phyloP scores from a whole-genome alignment of 352 stramenopile species.

The Lagenidium sp. region DNA sequence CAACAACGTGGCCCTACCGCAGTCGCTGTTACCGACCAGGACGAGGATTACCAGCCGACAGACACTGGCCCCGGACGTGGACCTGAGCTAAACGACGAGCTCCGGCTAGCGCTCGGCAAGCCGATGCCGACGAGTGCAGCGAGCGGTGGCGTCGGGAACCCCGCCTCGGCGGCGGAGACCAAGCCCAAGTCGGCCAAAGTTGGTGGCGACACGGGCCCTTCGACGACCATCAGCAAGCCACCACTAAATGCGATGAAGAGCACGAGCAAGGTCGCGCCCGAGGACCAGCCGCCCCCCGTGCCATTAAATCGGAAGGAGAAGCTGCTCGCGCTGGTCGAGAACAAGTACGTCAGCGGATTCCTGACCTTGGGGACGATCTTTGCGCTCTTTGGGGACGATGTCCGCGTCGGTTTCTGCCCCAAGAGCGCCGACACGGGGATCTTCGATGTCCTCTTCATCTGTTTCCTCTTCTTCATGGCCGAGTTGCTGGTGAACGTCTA shows the following conservation, averaged over 20 bases:
- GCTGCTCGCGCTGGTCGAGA: constrained; percentile 47
- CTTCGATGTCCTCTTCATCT: constrained; percentile 76
- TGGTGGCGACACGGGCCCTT: constrained; percentile 16
- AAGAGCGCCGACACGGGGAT: constrained; percentile 53
- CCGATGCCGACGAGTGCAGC: constrained; percentile 20
- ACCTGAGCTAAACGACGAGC: background rate
- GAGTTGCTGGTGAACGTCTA: constrained; percentile 68
- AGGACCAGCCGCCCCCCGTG: constrained; percentile 27
- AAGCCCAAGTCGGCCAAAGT: background rate
- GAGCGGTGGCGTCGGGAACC: background rate
- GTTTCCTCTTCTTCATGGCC: constrained; percentile 65
- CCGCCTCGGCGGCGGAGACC: constrained; percentile 8
- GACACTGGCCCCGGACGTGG: background rate
- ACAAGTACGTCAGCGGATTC: constrained; percentile 56
- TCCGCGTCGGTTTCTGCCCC: constrained; percentile 56
- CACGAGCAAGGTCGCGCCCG: constrained; percentile 59
- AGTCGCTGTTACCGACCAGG: constrained; percentile 18
- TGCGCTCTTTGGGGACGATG: constrained; percentile 82
- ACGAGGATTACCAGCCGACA: constrained; percentile 9
- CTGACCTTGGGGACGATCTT: constrained; percentile 80
- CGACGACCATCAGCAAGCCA: constrained; percentile 11
- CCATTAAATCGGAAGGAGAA: constrained; percentile 30
- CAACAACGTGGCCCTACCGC: constrained; percentile 18
- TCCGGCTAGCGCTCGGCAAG: constrained; percentile 2
- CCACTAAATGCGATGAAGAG: constrained; percentile 20